Percentiles rank a stretch among this genome's conserved stretches.
Conservation (phyloP, 352 stramenopile genomes). For the Nothophytophthora sp. region DNA sequence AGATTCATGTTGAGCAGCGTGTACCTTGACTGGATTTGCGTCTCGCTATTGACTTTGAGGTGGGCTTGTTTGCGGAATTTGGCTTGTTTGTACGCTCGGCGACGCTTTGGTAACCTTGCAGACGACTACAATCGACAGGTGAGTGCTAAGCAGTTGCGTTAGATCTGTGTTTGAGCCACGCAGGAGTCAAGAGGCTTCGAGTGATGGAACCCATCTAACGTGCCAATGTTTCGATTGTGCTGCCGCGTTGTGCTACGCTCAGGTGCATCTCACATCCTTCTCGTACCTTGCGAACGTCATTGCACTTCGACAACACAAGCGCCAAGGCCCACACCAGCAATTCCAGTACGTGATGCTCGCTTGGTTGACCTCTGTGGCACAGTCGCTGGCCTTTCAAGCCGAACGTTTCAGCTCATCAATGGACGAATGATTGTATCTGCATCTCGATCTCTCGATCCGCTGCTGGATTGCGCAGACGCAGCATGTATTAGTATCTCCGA, state of each 20-base stretch:
- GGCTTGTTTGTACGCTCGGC: not conserved
- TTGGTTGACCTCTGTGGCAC: not conserved
- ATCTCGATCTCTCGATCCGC: not conserved
- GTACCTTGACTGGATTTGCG: not conserved
- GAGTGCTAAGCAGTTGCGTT: not conserved
- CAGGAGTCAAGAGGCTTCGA: too few species aligned
- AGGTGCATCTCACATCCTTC: conserved; percentile 55
- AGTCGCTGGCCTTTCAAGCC: not conserved
- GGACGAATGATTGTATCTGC: not conserved
- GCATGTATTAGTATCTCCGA: conserved; percentile 46
- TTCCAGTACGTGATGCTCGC: conserved; percentile 19
- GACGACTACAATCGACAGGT: conserved; percentile 58
- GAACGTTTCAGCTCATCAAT: not conserved
- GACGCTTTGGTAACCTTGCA: too few species aligned
- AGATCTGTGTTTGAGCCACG: not conserved
- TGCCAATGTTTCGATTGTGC: too few species aligned
- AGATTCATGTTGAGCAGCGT: not conserved
- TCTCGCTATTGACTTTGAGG: not conserved
- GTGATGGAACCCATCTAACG: too few species aligned
- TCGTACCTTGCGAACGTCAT: conserved; percentile 58
- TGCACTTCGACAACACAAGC: conserved; percentile 45
- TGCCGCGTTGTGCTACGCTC: not conserved
- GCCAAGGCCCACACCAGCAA: conserved; percentile 25
- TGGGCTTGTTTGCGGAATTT: not conserved
- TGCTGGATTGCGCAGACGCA: conserved; percentile 25